Percentiles rank a stretch among this genome's conserved stretches.
phyloP scores from a whole-genome alignment of 2,329 filamentous ascomycete genomes.

The Fusarium sp. region DNA sequence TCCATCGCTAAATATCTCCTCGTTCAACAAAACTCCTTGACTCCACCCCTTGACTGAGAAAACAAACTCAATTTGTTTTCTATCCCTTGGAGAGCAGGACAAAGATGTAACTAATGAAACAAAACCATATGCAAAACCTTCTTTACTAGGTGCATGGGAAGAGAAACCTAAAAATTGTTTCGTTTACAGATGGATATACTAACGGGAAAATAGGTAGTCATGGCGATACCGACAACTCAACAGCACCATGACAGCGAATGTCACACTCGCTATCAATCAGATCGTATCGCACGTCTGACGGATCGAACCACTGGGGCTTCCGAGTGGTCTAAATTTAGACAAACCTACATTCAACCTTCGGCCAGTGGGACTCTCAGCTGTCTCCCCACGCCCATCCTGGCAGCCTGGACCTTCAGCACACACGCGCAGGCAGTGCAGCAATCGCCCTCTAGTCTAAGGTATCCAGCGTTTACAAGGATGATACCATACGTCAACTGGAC shows the following conservation, averaged over 20 bases:
- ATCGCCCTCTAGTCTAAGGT: neutral
- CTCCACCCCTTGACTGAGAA: neutral
- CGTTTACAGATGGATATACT: neutral
- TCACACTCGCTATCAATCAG: neutral
- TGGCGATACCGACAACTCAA: neutral
- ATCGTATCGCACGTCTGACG: neutral
- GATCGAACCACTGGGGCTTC: slow-evolving; percentile 9
- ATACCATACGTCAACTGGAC: neutral
- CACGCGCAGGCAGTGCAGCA: slow-evolving; percentile 7
- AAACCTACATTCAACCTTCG: slow-evolving; percentile 8
- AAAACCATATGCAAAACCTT: neutral
- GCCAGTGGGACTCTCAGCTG: slow-evolving; percentile 12
- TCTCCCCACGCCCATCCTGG: slow-evolving; percentile 14
- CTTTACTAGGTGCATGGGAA: neutral
- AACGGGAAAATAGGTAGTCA: neutral
- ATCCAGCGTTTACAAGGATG: neutral
- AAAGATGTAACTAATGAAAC: neutral
- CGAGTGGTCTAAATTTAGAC: slow-evolving; percentile 30
- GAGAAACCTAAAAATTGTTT: neutral
- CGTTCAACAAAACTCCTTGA: neutral
- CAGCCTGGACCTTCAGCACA: slow-evolving; percentile 11
- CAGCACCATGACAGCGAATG: neutral
- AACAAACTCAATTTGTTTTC: neutral
- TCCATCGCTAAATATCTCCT: neutral
- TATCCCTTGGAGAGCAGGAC: neutral